Evolutionary conservation across 768 basidiomycete species (phyloP).

Genomic region (Naganishia friedmannii): DNA sequence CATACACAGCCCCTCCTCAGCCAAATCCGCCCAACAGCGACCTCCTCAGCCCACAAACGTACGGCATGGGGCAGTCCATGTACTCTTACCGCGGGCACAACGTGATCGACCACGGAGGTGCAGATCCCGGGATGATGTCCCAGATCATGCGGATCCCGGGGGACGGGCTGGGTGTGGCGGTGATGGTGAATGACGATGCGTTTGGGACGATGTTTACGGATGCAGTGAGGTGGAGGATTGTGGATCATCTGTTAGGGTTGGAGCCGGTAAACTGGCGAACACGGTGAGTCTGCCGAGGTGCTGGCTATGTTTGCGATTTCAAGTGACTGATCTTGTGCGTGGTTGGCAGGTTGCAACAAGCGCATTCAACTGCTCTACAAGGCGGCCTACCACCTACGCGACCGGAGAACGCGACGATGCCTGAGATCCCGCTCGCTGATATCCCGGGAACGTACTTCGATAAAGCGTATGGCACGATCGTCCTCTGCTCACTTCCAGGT

Average conservation of each 20-base stretch:
- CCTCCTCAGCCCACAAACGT: slow-evolving; percentile 28
- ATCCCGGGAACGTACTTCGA: slow-evolving; percentile 29
- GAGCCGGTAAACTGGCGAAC: slow-evolving; percentile 26
- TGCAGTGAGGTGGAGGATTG: slow-evolving; percentile 23
- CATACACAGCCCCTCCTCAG: slow-evolving; percentile 4
- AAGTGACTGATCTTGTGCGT: not conserved
- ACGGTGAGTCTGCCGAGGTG: slow-evolving; percentile 13
- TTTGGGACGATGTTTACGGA: slow-evolving; percentile 14
- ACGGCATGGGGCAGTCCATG: slow-evolving; percentile 40
- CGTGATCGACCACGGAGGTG: slow-evolving; percentile 38
- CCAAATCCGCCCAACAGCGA: slow-evolving; percentile 19
- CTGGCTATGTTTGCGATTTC: no score
- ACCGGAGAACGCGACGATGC: not conserved
- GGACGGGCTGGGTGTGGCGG: slow-evolving; percentile 36
- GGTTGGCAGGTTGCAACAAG: not conserved
- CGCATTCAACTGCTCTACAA: not conserved
- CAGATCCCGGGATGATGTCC: slow-evolving; percentile 40
- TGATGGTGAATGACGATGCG: slow-evolving; percentile 39
- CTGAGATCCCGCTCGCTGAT: not conserved
- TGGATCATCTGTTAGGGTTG: slow-evolving; percentile 27
- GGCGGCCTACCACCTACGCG: not conserved
- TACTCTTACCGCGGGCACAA: slow-evolving; percentile 39
- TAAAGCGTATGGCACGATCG: slow-evolving; percentile 26
- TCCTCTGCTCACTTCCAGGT: slow-evolving; percentile 7
- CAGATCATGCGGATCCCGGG: slow-evolving; percentile 38